Base-by-base conservation (phyloP, 768 basidiomycete species). In the Phlebiopsis flavidoalba region DNA sequence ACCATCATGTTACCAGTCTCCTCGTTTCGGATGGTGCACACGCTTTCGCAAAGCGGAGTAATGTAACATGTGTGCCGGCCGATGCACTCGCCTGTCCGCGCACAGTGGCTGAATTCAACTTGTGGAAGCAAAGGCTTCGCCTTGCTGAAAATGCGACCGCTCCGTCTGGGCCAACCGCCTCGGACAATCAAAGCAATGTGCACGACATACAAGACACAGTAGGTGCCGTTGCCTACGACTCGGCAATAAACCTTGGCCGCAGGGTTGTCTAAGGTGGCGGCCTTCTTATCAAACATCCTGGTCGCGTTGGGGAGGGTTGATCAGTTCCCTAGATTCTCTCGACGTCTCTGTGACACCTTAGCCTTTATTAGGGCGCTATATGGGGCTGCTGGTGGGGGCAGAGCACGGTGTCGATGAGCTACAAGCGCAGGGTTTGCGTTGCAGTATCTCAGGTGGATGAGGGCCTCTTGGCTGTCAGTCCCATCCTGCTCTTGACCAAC, bases 181-280 rank as follows among this genome's bases (percentile, higher is more conserved):
- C 35, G 0, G 8, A 1, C 1, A 35, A 35, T 21, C 15, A 17
- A 36, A n/a, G 11, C 15, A 35, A 53, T 59, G 61, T 71, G 65
- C 64, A 67, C 61, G 74, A 73, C 26, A 76, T 84, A 57, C 88
- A 91, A 67, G 91, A 93, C 69, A 93, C 91, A 0, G 91, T 93
- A 6, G 91, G 91, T 15, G 90, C 89, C n/a, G 77, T 91, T 37
- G 84, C 77, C 14, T 83, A 80, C 72, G 77, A 80, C 63, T 65
- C 67, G 0, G 50, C 35, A 2, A 79, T 74, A 3, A 75, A 77
- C 15, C 66, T 85, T 57, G n/a, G 84, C 86, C 12, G 84, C 88
- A n/a, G 89, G 89, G 1, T 89, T 91, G 15, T 92, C 89, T 33
- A 93, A n/a, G n/a, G 91, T 64, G 91, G 91, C 5, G 91, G 91